These are phyloP conservation scores for Penicillium sp. DNA, from an alignment of 2,329 filamentous ascomycete species.

Conservation along the genomic window DNA sequence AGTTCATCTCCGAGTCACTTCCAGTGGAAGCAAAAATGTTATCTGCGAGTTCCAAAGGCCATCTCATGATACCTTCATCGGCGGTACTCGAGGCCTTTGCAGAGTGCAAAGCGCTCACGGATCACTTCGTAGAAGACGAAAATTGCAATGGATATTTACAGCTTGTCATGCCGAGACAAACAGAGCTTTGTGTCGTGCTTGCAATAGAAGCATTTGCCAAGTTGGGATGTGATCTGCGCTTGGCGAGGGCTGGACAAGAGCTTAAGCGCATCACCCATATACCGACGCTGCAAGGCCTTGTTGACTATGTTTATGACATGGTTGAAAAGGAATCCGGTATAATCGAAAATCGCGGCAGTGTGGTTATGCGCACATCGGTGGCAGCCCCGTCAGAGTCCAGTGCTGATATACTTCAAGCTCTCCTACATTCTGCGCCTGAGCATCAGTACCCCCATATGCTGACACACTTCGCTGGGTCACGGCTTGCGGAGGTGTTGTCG, in stretches of 20 bases:
- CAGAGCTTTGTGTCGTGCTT: conserved; percentile 24
- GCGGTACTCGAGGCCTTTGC: conserved; percentile 29
- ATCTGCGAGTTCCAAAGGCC: not conserved
- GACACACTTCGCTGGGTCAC: not conserved
- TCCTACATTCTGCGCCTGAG: not conserved
- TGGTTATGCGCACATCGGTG: not conserved
- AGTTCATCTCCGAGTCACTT: not conserved
- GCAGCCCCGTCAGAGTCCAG: not conserved
- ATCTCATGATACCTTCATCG: conserved; percentile 9
- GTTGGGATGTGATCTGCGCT: conserved; percentile 29
- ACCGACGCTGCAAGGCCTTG: conserved; percentile 18
- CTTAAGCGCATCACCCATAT: not conserved
- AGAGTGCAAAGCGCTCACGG: conserved; percentile 29
- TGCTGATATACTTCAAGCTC: not conserved
- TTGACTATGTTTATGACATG: conserved; percentile 36
- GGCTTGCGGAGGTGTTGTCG: not conserved
- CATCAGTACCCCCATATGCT: not conserved
- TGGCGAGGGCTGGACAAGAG: conserved; percentile 26
- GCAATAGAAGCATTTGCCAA: conserved; percentile 38
- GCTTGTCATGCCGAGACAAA: conserved; percentile 27
- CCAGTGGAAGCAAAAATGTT: not conserved
- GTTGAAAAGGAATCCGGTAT: conserved; percentile 35
- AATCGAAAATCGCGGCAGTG: conserved; percentile 27
- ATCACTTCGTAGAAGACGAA: conserved; percentile 29
- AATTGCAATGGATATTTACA: conserved; percentile 25